These are phyloP conservation scores for Daldinia eschscholtzii DNA, from an alignment of 2,329 filamentous ascomycete genomes.

Conservation along the genomic window DNA sequence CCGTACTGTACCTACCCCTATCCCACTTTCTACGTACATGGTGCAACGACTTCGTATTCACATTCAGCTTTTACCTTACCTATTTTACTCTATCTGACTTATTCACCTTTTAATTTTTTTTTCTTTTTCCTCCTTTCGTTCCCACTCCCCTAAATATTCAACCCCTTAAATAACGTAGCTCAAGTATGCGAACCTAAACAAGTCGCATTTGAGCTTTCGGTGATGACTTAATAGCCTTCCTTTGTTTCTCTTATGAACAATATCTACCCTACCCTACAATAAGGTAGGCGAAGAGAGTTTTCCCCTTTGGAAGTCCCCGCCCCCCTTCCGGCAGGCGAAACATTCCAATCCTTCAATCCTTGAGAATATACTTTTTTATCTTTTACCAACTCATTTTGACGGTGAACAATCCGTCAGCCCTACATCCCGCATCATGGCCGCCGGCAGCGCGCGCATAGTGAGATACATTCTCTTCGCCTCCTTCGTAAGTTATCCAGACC, in stretches of 20 bases:
- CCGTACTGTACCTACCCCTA: constrained; percentile 30
- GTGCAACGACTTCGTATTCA: constrained; percentile 34
- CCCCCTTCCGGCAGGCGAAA: constrained; percentile 34
- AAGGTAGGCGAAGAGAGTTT: constrained; percentile 34
- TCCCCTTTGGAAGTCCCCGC: constrained; percentile 38
- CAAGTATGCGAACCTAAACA: constrained; percentile 26
- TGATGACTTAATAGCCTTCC: constrained; percentile 47
- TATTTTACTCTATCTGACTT: constrained; percentile 23
- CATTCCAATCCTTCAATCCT: constrained; percentile 33
- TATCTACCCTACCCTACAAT: constrained; percentile 17
- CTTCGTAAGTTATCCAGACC: constrained; percentile 71
- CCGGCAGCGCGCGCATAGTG: constrained; percentile 79
- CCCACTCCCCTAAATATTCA: constrained; percentile 30
- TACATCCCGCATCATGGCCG: constrained; percentile 64
- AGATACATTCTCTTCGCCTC: constrained; percentile 84
- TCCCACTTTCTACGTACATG: constrained; percentile 9
- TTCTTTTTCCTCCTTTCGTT: constrained; percentile 25
- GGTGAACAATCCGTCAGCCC: constrained; percentile 23
- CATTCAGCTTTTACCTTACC: constrained; percentile 18
- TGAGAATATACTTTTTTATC: constrained; percentile 15
- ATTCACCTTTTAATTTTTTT: constrained; percentile 28
- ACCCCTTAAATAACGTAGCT: constrained; percentile 13
- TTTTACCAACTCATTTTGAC: constrained; percentile 30
- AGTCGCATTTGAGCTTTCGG: constrained; percentile 31
- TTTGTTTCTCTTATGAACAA: constrained; percentile 40